phyloP scores from a whole-genome alignment of 768 basidiomycete genomes.

The Boletus insuetus region DNA sequence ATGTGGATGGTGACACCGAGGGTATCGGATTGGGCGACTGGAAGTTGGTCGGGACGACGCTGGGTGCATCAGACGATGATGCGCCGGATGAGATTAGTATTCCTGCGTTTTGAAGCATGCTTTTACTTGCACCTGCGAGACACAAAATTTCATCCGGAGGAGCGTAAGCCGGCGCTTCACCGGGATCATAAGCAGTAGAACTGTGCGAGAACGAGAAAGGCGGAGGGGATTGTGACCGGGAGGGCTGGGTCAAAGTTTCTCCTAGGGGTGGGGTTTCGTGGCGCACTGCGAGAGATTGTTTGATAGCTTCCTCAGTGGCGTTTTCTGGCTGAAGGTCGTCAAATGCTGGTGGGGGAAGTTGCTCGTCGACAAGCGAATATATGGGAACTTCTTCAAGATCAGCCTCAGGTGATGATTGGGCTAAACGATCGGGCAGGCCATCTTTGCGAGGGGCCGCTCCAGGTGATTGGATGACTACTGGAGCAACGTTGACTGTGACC shows the following conservation, averaged over 20 bases:
- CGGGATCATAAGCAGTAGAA: background rate
- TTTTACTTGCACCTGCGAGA: background rate
- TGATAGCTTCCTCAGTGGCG: background rate
- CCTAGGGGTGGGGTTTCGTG: background rate
- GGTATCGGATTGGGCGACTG: background rate
- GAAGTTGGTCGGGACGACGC: background rate
- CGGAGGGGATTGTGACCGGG: background rate
- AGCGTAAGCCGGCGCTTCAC: background rate
- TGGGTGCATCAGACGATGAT: background rate
- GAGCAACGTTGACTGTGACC: background rate
- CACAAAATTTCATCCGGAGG: background rate
- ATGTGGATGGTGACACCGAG: background rate
- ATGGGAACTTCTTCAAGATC: conserved; percentile 19
- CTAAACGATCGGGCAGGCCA: background rate
- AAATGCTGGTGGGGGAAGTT: conserved; percentile 25
- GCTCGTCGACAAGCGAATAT: conserved; percentile 25
- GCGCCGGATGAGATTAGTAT: background rate
- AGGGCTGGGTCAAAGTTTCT: background rate
- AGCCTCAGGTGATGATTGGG: background rate
- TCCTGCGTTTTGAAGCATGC: background rate
- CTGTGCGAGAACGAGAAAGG: background rate
- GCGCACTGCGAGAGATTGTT: background rate
- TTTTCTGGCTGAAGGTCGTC: conserved; percentile 9
- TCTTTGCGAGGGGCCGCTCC: background rate
- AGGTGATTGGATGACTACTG: background rate